Evolutionary conservation across 2,329 filamentous ascomycete species (phyloP), one percentile per base, ranked within the genome.

Genomic region (Xylariales sp.): DNA sequence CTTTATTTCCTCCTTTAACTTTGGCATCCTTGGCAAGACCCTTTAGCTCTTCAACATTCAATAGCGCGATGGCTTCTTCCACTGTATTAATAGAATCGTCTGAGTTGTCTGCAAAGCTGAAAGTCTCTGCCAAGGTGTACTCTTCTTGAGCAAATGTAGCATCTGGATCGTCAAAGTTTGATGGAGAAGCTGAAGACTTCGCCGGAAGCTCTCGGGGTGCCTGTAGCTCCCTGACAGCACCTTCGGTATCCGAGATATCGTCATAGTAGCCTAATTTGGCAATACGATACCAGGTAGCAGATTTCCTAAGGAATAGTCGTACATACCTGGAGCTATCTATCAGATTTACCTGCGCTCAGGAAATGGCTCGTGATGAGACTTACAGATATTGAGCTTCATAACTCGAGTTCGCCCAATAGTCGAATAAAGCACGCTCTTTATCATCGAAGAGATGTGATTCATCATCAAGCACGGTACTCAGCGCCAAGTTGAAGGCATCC

Each of bases 361-460:
- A 24, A 24, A 21, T n/a, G n/a, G n/a, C 24, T 8, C 24, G 8
- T 8, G 24, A 8, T 35, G 15, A 31, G 10, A 61, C 84, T 56
- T 72, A 96, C 80, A 98, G 64, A 62, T 95, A 97, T 55, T 97
- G 90, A 14, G 88, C 76, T 58, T 96, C 88, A 58, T 96, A 97
- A 20, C 73, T 69, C 38, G 97, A 59, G 0, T 64, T 62, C 45
- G 70, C 77, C 89, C 91, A 98, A 44, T 82, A 71, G 3, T 70
- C 65, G 58, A 98, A 97, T 0, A 97, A 74, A 11, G 76, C 70
- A 54, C 74, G 77, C 62, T 98, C 93, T 14, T 80, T 82, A 44
- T 81, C 77, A 53, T 93, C 78, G 58, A 97, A 98, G 0, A 98
- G 68, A 62, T 95, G 88, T 1, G 78, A 76, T 63, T 98, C 93